These are phyloP conservation scores for Auriscalpium microsporum DNA, from an alignment of 768 basidiomycete genomes.

Conservation along the genomic window DNA sequence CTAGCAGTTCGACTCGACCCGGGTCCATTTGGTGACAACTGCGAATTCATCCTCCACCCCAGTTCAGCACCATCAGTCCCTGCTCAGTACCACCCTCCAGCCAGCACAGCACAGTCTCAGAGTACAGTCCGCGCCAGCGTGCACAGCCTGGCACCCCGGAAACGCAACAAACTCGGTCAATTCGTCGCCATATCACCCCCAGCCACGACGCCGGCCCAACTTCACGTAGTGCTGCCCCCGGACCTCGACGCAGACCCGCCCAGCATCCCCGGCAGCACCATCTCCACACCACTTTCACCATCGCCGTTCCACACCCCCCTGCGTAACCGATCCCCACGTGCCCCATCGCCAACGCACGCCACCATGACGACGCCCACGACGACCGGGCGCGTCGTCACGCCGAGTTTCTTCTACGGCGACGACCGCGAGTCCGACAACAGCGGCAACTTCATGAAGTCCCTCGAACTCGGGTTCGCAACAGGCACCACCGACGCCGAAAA, in stretches of 20 bases:
- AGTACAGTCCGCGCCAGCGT: too few species aligned
- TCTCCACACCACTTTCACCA: neutral
- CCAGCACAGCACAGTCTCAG: too few species aligned
- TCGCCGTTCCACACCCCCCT: neutral
- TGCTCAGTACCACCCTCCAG: too few species aligned
- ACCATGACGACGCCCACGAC: neutral
- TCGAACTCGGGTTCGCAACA: neutral
- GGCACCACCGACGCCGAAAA: neutral
- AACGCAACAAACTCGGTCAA: too few species aligned
- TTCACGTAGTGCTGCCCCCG: too few species aligned
- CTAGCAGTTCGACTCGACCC: too few species aligned
- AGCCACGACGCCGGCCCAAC: too few species aligned
- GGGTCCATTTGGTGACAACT: too few species aligned
- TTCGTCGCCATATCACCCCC: too few species aligned
- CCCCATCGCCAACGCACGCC: neutral
- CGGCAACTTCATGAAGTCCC: neutral
- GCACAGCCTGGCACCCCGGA: too few species aligned
- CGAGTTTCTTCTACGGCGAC: neutral
- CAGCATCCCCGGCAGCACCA: neutral
- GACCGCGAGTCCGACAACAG: neutral
- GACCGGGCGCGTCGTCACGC: neutral
- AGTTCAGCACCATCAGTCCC: too few species aligned
- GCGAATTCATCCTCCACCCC: too few species aligned
- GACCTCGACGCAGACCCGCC: neutral
- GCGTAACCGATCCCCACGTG: neutral